Evolutionary conservation across 768 basidiomycete species (phyloP).

Genomic region (Boletus tomentosulus): DNA sequence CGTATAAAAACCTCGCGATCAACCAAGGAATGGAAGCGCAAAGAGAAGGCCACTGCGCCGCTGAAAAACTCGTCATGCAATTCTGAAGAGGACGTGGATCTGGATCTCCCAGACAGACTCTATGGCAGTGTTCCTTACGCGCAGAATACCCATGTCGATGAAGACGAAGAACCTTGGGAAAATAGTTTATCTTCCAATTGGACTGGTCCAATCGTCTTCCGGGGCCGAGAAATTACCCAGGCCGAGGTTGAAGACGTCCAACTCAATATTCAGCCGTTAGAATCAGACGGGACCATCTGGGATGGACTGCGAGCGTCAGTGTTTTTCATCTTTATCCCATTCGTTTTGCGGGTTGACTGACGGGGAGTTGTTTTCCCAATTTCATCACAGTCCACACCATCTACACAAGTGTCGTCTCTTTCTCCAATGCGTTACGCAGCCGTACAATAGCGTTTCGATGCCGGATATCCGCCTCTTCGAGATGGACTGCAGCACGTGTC

Average conservation of each 20-base stretch:
- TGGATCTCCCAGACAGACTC: conserved; percentile 2
- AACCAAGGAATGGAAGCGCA: background rate
- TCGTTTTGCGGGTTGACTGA: background rate
- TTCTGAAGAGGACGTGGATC: background rate
- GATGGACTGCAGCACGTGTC: conserved; percentile 18
- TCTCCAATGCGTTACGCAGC: conserved; percentile 14
- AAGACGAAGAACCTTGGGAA: background rate
- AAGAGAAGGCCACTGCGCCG: background rate
- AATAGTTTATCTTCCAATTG: background rate
- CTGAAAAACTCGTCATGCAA: background rate
- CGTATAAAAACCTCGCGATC: background rate
- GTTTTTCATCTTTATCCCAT: background rate
- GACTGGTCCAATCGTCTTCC: background rate
- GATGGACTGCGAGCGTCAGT: conserved; percentile 22
- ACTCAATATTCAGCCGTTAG: conserved; percentile 10
- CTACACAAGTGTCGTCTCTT: conserved; percentile 24
- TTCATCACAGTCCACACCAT: conserved; percentile 11
- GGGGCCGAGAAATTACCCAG: background rate
- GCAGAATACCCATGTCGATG: background rate
- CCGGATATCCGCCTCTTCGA: conserved; percentile 17
- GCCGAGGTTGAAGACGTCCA: conserved; percentile 8
- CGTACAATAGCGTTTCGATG: conserved; percentile 5
- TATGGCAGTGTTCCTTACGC: conserved; percentile 1
- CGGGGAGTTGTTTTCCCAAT: background rate
- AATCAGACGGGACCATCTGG: conserved; percentile 24